Evolutionary conservation across 2,329 filamentous ascomycete genomes (phyloP).

Genomic region (Trichocomaceae sp.): DNA sequence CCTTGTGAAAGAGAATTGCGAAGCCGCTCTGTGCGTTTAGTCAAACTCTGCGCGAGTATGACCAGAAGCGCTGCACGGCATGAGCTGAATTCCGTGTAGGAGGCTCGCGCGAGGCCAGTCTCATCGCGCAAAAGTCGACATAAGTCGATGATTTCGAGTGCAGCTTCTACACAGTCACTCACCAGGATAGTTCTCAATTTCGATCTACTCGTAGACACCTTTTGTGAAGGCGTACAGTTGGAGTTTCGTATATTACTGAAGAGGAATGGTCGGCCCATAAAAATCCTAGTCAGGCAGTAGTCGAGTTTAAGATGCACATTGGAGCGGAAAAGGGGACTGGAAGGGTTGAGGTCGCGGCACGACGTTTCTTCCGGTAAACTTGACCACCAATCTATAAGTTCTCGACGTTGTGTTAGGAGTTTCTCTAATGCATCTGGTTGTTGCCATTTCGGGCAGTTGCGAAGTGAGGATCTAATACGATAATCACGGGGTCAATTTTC

Average conservation of each 20-base stretch:
- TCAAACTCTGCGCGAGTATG: slow-evolving; percentile 35
- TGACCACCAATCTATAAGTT: slow-evolving; percentile 40
- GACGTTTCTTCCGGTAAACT: slow-evolving; percentile 33
- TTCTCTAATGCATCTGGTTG: slow-evolving; percentile 37
- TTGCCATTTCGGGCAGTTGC: slow-evolving; percentile 33
- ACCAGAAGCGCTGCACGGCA: slow-evolving; percentile 51
- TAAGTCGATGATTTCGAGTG: slow-evolving; percentile 46
- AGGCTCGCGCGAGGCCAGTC: slow-evolving; percentile 49
- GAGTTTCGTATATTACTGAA: slow-evolving; percentile 36
- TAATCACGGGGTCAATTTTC: slow-evolving; percentile 20
- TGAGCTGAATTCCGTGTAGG: slow-evolving; percentile 52
- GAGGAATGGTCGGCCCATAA: slow-evolving; percentile 50
- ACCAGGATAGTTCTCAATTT: slow-evolving; percentile 39
- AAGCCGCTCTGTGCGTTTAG: slow-evolving; percentile 36
- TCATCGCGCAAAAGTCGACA: slow-evolving; percentile 46
- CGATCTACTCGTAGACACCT: slow-evolving; percentile 25
- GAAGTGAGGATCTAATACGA: slow-evolving; percentile 28
- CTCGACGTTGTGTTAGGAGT: slow-evolving; percentile 32
- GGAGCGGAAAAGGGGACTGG: slow-evolving; percentile 40
- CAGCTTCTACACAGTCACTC: slow-evolving; percentile 48
- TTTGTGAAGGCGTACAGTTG: slow-evolving; percentile 21
- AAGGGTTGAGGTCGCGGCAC: slow-evolving; percentile 37
- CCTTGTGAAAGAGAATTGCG: slow-evolving; percentile 45
- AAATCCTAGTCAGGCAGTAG: slow-evolving; percentile 49
- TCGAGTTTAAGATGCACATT: slow-evolving; percentile 49